Percentiles rank a stretch among this genome's conserved stretches.
These are phyloP conservation scores for Posidonia australis DNA, from an alignment of 106 monocot species.

Conservation along the genomic window DNA sequence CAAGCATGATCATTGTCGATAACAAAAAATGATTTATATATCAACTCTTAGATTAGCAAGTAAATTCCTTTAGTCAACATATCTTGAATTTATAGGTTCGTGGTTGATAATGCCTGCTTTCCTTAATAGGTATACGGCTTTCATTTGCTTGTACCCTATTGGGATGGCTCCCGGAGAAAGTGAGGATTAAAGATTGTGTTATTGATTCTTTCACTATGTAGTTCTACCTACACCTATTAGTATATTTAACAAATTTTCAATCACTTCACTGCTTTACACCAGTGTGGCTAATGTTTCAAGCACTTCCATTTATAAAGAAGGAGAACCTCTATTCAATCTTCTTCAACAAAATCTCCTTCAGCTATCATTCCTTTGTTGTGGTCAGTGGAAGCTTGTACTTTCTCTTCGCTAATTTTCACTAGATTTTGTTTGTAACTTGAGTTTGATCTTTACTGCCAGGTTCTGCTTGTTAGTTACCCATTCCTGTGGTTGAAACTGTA, in stretches of 20 bases:
- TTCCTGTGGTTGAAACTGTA: constrained; percentile 74
- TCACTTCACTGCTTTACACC: too few relatives aligned
- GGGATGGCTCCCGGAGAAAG: constrained; percentile 72
- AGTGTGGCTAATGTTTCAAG: constrained; percentile 36
- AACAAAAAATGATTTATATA: background rate
- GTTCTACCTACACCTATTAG: too few relatives aligned
- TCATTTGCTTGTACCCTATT: too few relatives aligned
- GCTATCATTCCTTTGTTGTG: constrained; percentile 55
- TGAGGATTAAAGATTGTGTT: constrained; percentile 19
- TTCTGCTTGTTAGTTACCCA: constrained; percentile 53
- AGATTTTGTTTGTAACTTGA: background rate
- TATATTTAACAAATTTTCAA: too few relatives aligned
- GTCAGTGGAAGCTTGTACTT: constrained; percentile 13
- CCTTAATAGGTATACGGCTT: constrained; percentile 58
- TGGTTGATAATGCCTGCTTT: background rate
- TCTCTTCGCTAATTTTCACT: too few relatives aligned
- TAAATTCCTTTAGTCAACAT: too few relatives aligned
- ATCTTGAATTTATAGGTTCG: background rate
- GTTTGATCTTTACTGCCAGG: constrained; percentile 16
- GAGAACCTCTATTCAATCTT: constrained; percentile 50
- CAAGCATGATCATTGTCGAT: background rate
- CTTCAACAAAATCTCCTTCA: constrained; percentile 40
- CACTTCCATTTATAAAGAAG: constrained; percentile 75
- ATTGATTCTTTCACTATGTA: too few relatives aligned
- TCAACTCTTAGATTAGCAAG: background rate